phyloP scores from a whole-genome alignment of 441 rosid genomes.

The Arabidopsis hybrid region DNA sequence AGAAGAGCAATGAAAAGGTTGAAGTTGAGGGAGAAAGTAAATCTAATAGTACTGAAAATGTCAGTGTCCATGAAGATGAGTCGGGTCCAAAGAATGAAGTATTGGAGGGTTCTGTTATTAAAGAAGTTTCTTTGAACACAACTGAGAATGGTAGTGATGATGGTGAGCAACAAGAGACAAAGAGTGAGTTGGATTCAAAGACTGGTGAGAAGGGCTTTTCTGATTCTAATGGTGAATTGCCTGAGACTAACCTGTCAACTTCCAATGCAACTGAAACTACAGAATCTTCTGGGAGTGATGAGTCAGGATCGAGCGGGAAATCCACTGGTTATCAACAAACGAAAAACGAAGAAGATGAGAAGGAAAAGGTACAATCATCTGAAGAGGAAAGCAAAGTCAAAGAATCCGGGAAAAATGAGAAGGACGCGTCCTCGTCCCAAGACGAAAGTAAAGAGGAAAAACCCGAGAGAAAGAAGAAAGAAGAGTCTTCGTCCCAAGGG shows the following conservation, averaged over 20 bases:
- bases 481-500: conserved; percentile 2
- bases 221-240: conserved; percentile 53
- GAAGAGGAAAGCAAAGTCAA: conserved; percentile 26
- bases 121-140: conserved; percentile 41
- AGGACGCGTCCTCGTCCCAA: conserved; percentile 1
- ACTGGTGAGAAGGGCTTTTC: conserved; percentile 45
- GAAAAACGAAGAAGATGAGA: conserved; percentile 33
- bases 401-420: conserved; percentile 15
- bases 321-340: conserved; percentile 43
- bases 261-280: conserved; percentile 50
- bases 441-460: neutral
- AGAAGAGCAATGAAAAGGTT: conserved; percentile 20
- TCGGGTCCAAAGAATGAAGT: conserved; percentile 51
- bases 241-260: conserved; percentile 52
- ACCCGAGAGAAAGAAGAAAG: neutral
- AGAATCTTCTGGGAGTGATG: conserved; percentile 44
- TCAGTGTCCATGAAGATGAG: conserved; percentile 51
- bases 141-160: conserved; percentile 41
- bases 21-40: conserved; percentile 52
- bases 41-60: conserved; percentile 44
- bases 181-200: conserved; percentile 43
- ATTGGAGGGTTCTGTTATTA: conserved; percentile 38
- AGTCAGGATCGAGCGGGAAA: conserved; percentile 45
- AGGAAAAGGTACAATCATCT: conserved; percentile 23
- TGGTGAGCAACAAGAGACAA: conserved; percentile 47